Evolutionary conservation across 129 eudicot species (phyloP).

Genomic region (Ambrosia trifida): DNA sequence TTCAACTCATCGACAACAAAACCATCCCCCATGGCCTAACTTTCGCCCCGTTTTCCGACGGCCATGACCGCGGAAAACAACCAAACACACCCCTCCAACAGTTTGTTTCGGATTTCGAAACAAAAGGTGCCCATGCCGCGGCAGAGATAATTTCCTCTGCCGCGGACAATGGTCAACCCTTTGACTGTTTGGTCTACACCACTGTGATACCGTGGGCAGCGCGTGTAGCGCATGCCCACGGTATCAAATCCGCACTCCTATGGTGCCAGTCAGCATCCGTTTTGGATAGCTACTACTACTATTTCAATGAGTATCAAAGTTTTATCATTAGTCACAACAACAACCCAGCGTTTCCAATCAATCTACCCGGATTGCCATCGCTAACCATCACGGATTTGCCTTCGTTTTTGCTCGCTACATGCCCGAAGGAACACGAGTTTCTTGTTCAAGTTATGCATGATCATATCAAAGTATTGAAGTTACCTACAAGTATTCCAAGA

Average conservation of each 20-base stretch:
- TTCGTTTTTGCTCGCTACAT: constrained; percentile 19
- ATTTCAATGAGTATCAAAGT: constrained; percentile 35
- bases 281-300: constrained; percentile 37
- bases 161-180: constrained; percentile 17
- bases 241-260: constrained; percentile 33
- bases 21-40: not conserved
- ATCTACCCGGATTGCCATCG: constrained; percentile 38
- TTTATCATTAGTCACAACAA: not conserved
- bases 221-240: constrained; percentile 34
- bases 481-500: not conserved
- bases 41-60: not conserved
- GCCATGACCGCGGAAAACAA: constrained; percentile 3
- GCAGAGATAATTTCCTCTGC: constrained; percentile 12
- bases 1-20: not conserved
- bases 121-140: not conserved
- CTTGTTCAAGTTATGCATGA: not conserved
- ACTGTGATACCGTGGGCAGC: constrained; percentile 43
- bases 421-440: not conserved
- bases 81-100: constrained; percentile 14
- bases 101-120: constrained; percentile 15
- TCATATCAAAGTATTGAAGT: too few relatives aligned
- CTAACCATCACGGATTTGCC: constrained; percentile 25
- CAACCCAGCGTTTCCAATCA: constrained; percentile 10
- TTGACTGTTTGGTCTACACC: constrained; percentile 38
- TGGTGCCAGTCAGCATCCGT: constrained; percentile 59